Base-by-base conservation (phyloP, 805 yeast genomes). In the Candida golubevii region DNA sequence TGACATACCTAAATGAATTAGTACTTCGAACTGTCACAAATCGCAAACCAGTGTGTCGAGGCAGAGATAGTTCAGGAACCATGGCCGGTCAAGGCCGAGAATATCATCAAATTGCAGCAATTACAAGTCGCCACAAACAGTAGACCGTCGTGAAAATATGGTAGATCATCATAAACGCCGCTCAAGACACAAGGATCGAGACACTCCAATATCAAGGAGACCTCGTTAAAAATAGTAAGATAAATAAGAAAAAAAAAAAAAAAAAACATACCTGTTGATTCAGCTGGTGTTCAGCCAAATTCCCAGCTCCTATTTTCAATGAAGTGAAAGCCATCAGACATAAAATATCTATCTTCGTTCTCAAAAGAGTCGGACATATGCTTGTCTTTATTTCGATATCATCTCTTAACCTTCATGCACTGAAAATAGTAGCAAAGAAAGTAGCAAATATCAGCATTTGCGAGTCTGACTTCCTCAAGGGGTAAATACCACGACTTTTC, bases 361-460 rank as follows among this genome's bases (percentile, higher is more conserved):
- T 56, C 44, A 46, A 56, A 64, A 51, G 66, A 69, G 66, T 89
- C 95, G 83, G 97, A 89, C 96, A 90, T 90, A 90, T 90, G 97
- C 97, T 90, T 90, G 97, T 90, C 96, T 67, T 65, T 70, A 73
- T 74, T 79, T 79, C 77, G 73, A 78, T 78, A 75, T 86, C 93
- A 81, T 83, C 82, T 63, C 66, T 65, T 82, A 78, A 45, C 46
- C 33, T 41, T 47, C 43, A 34, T 47, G 48, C 53, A 47, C 51
- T 46, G 47, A 51, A 39, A 45, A 48, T 43, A 50, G 51, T 45
- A 54, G 51, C 53, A 46, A 52, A 44, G 39, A 47, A 42, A 37
- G 39, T 35, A 35, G 44, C 41, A 42, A 38, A 31, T 33, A 31
- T 14, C 23, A 18, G 23, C 23, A 3, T 18, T 18, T 18, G 23